phyloP scores from a whole-genome alignment of 306 rosid genomes.

The Quercus glauca region DNA sequence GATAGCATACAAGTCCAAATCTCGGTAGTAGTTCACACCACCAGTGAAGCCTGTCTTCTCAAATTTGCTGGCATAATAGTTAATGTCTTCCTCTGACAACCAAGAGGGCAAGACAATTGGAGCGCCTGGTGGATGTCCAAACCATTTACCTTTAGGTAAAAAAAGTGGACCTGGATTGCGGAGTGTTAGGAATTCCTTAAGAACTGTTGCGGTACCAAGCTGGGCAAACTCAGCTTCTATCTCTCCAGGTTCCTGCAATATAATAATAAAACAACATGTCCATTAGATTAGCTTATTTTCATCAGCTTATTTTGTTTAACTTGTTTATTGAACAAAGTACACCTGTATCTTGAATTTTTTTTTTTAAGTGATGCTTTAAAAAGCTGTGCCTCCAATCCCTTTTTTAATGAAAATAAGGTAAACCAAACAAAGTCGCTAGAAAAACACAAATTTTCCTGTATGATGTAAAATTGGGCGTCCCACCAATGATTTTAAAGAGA shows the following conservation, averaged over 20 bases:
- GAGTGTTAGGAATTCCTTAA: constrained; percentile 56
- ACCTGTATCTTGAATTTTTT: no score
- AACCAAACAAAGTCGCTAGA: no score
- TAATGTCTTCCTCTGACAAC: constrained; percentile 63
- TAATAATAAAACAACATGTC: background rate
- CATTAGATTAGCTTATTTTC: background rate
- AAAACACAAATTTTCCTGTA: no score
- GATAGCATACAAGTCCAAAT: constrained; percentile 52
- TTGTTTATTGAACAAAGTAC: no score
- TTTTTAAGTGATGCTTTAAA: no score
- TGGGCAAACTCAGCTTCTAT: constrained; percentile 70
- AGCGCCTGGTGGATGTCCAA: constrained; percentile 41
- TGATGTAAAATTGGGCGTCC: background rate
- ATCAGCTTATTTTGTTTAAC: no score
- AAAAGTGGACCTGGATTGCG: constrained; percentile 55
- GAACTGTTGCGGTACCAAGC: constrained; percentile 53
- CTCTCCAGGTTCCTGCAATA: constrained; percentile 59
- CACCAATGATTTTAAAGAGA: background rate
- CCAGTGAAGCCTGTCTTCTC: constrained; percentile 72
- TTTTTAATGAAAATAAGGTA: no score
- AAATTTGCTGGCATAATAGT: constrained; percentile 50
- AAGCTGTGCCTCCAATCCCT: no score
- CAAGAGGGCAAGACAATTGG: constrained; percentile 61
- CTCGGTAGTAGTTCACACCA: constrained; percentile 65
- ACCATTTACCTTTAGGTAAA: constrained; percentile 55